Base-by-base conservation (phyloP, 495 filamentous ascomycete genomes). In the Neurospora sp. region DNA sequence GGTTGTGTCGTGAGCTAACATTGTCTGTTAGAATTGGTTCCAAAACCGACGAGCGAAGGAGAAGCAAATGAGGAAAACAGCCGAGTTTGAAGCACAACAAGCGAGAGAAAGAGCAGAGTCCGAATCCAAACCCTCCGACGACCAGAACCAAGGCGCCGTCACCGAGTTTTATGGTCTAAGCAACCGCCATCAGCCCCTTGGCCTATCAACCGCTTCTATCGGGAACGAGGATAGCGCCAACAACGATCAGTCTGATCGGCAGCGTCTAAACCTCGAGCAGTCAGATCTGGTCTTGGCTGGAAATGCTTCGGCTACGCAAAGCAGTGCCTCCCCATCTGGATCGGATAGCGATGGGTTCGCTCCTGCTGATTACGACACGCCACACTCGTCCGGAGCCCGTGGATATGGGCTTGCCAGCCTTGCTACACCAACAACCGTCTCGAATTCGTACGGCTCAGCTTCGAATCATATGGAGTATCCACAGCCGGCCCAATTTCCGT, bases 41-140 rank as follows among this genome's bases (percentile, higher is more conserved):
- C 93, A 96, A 79, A 96, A 96, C 79, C 87, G 93, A 70, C 90
- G 93, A 45, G 92, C 92, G 71, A 93, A 94, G 78, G 91, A 91
- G 40, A 94, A 94, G 83, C 89, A 93, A 75, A 88, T 93, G 77
- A 90, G 85, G 77, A 88, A 90, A 78, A 89, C 91, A 78, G 88
- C 90, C 78, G 90, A 93, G 77, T 89, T 85, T 69, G 83, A 86
- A 74, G 83, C 82, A 79, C 80, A 88, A 78, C 87, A 89, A 75
- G 81, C 81, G 59, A 85, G 86, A 72, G 86, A 86, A 71, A 86
- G 88, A 77, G 81, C 76, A 31, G 71, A 74, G 35, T 81, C 83
- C 5, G 82, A 82, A 68, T 74, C 82, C 44, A 77, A 79, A 37
- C 79, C 81, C 20, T 74, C 79, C 3, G 79, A 80, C 22, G 81